Percentiles rank a stretch among this genome's conserved stretches.
Conservation (phyloP, 768 basidiomycete species). For the Suillus plorans region DNA sequence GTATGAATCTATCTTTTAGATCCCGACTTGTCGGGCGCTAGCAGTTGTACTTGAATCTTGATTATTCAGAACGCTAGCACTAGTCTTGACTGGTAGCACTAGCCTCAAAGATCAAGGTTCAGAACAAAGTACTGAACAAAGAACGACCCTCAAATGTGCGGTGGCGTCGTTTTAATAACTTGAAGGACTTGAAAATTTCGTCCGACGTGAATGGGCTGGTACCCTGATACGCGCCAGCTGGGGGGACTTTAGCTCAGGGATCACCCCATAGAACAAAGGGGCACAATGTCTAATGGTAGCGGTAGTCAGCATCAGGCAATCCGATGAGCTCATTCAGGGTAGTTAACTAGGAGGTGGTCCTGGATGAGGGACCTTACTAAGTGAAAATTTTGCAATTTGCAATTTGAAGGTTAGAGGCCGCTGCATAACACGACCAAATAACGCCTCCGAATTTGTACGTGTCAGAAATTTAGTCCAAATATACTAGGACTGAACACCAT, state of each 20-base stretch:
- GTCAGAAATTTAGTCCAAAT: constrained; percentile 6
- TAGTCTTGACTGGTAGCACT: not conserved
- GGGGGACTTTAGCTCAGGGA: not conserved
- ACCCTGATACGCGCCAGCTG: not conserved
- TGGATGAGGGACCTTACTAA: too few relatives aligned
- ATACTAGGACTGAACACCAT: constrained; percentile 19
- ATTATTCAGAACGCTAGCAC: too few relatives aligned
- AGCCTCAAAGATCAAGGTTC: not conserved
- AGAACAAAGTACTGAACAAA: not conserved
- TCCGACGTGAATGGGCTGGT: not conserved
- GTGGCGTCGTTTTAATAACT: not conserved
- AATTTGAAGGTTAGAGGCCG: not conserved
- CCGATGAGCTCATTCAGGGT: not conserved
- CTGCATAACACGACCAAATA: constrained; percentile 17
- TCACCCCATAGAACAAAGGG: not conserved
- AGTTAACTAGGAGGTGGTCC: not conserved
- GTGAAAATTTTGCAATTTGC: not conserved
- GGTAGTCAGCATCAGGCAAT: too few relatives aligned
- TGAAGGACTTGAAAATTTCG: not conserved
- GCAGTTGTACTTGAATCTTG: not conserved
- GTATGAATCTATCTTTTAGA: not conserved
- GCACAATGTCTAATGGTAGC: not conserved
- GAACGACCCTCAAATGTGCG: not conserved
- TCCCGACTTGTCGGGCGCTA: not conserved
- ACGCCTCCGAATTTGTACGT: constrained; percentile 20